Percentiles rank a stretch among this genome's conserved stretches.
Conservation (phyloP, 139 green algal species). For the Haematococcus sp. region DNA sequence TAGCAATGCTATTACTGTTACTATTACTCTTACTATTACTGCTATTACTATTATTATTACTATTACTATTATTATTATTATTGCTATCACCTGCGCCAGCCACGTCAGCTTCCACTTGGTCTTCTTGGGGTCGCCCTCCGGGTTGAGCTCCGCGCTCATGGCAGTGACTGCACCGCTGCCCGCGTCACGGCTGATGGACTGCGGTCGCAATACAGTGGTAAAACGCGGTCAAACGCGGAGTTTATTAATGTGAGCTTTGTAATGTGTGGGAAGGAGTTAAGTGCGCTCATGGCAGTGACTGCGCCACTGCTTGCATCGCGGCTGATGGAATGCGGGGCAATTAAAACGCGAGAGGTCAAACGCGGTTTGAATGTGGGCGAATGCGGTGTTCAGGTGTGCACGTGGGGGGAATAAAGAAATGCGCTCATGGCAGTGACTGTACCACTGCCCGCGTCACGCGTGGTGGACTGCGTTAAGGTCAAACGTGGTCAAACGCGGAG, state of each 20-base stretch:
- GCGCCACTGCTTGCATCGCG: constrained; percentile 23
- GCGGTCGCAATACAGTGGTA: not conserved
- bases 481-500: too few species aligned
- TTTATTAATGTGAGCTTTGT: too few species aligned
- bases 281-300: constrained; percentile 43
- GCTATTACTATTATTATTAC: too few species aligned
- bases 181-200: constrained; percentile 35
- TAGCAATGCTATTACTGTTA: too few species aligned
- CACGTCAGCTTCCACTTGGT: constrained; percentile 98
- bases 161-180: constrained; percentile 34
- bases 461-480: constrained; percentile 42
- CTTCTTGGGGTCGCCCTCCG: constrained; percentile 90
- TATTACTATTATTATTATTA: too few species aligned
- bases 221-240: too few species aligned
- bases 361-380: not conserved
- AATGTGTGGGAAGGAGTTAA: not conserved
- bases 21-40: too few species aligned
- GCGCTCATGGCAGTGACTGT: constrained; percentile 43
- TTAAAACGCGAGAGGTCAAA: too few species aligned
- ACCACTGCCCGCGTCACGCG: constrained; percentile 24
- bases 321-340: constrained; percentile 34
- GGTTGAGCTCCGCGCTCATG: constrained; percentile 70
- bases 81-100: constrained; percentile 61
- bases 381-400: not conserved
- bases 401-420: too few species aligned